Evolutionary conservation across 2,329 filamentous ascomycete species (phyloP), one percentile per base, ranked within the genome.

Genomic region (Aspergillus proliferans): DNA sequence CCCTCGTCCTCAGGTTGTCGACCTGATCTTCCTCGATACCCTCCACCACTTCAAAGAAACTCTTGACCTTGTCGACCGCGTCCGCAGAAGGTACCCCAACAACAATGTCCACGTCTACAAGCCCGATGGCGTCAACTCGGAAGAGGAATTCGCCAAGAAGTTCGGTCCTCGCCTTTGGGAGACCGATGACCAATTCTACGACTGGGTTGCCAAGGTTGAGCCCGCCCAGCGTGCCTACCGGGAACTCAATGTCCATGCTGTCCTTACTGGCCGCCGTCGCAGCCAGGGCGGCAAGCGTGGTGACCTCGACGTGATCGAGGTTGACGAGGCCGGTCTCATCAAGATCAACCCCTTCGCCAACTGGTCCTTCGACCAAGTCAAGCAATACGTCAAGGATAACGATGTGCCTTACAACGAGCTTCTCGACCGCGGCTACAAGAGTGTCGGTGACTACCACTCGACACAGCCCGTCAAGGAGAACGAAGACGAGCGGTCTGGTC

Each of bases 281-380:
- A 94, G 88, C 55, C 93, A 98, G 73, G 93, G 93, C 54, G 92
- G 90, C 55, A 89, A 93, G 75, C 87, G 93, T 52, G 90, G 91
- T 55, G 84, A 87, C 63, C 84, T 98, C 56, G 86, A 90, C 65
- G 88, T 98, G 65, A 82, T 98, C 63, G 93, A 98, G 71, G 76
- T 97, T 22, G 91, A 96, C 67, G 92, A 95, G 69, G 82, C 86
- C 24, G 89, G 89, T 47, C 79, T 97, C 56, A 82, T 97, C 78
- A 98, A 98, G 80, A 86, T 98, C 81, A 98, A 97, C 78, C 93
- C 93, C 10, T 76, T 98, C 56, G 91, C 91, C 65, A 89, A 91
- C 74, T 98, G 93, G 93, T 81, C 81, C 40, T 98, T 98, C 74
- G 76, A 83, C 53, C 87, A 97, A 67, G 92, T 98, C 52, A 85